phyloP scores from a whole-genome alignment of 2,329 filamentous ascomycete genomes.

The Fusarium cicatricum region DNA sequence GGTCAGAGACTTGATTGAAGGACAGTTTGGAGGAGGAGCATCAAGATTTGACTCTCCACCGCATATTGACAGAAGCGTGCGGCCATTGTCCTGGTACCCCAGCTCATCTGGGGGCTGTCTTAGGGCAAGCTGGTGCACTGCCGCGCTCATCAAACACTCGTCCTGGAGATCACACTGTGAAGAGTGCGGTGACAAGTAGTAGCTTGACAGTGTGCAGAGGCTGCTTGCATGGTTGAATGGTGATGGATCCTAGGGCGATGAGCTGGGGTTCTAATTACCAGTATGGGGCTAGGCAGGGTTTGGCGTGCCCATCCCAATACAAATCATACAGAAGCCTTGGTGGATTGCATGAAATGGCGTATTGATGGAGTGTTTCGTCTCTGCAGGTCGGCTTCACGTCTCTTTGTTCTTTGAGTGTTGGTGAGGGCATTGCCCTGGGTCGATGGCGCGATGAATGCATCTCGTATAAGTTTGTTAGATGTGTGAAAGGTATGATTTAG shows the following conservation, averaged over 20 bases:
- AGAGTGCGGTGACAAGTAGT: not conserved
- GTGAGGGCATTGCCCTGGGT: not conserved
- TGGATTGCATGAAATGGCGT: constrained; percentile 30
- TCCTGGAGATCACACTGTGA: not conserved
- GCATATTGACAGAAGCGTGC: constrained; percentile 9
- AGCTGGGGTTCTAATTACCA: constrained; percentile 6
- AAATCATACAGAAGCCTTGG: constrained; percentile 7
- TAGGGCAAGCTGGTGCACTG: not conserved
- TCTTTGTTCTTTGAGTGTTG: not conserved
- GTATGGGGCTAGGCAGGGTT: constrained; percentile 21
- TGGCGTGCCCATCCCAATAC: constrained; percentile 33
- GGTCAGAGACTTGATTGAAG: constrained; percentile 3
- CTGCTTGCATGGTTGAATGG: constrained; percentile 6
- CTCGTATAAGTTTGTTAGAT: not conserved
- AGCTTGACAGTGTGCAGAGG: constrained; percentile 1
- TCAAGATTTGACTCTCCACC: constrained; percentile 25
- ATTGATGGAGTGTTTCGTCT: constrained; percentile 28
- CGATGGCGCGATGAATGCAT: not conserved
- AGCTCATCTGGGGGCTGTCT: not conserved
- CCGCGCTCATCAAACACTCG: not conserved
- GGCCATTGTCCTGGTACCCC: constrained; percentile 15
- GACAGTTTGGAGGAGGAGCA: not conserved
- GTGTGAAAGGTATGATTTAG: no score
- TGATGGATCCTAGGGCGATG: constrained; percentile 10
- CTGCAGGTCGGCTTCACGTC: not conserved